phyloP scores from a whole-genome alignment of 371 early-diverging fungal genomes.

The Syncephalastrum sp. region DNA sequence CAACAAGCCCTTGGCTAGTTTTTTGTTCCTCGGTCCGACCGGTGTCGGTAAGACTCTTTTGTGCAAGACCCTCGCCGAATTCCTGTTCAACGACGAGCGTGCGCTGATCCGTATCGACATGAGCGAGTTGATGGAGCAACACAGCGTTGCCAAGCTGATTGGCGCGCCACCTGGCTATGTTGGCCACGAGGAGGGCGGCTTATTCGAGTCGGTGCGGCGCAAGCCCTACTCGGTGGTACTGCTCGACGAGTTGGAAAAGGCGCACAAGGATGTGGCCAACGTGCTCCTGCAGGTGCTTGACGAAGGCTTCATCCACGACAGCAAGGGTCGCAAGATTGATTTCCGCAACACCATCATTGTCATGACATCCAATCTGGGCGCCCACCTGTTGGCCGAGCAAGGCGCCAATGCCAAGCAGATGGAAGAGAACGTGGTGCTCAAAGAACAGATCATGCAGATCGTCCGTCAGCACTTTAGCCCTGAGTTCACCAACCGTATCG shows the following conservation, averaged over 20 bases:
- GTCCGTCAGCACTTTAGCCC: conserved; percentile 85
- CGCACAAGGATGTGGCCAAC: conserved; percentile 81
- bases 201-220: conserved; percentile 89
- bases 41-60: conserved; percentile 87
- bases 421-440: conserved; percentile 43
- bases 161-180: conserved; percentile 92
- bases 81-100: conserved; percentile 85
- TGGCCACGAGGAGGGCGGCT: conserved; percentile 84
- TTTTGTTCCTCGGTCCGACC: conserved; percentile 92
- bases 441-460: conserved; percentile 61
- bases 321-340: conserved; percentile 81
- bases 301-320: conserved; percentile 89
- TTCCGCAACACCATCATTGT: conserved; percentile 93
- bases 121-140: conserved; percentile 88
- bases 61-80: conserved; percentile 85
- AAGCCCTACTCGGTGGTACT: conserved; percentile 89
- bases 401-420: conserved; percentile 20
- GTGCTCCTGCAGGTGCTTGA: conserved; percentile 86
- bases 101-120: conserved; percentile 90
- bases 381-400: conserved; percentile 51
- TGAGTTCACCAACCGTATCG: conserved; percentile 91
- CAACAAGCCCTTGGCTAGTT: conserved; percentile 85
- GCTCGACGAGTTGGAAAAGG: conserved; percentile 94
- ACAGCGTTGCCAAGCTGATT: conserved; percentile 81
- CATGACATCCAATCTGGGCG: conserved; percentile 87